Evolutionary conservation across 1,284 basidiomycete species (phyloP), one percentile per base, ranked within the genome.

Genomic region (Ceratobasidium theobromae): DNA sequence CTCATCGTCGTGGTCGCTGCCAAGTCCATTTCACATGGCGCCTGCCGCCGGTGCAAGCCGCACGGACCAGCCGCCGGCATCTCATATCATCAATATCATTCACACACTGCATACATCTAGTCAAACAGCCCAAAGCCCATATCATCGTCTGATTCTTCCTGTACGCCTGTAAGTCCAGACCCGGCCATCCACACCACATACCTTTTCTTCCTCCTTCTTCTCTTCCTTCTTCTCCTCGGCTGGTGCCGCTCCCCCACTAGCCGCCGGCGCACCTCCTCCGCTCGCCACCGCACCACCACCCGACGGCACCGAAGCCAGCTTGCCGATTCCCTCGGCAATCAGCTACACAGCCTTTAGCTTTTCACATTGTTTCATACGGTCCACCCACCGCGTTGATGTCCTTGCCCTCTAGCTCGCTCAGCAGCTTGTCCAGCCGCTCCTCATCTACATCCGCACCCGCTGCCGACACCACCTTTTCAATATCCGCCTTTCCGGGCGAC

Each of bases 81-180:
- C n/a, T n/a, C n/a, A n/a, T n/a, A n/a, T n/a, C n/a, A n/a, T n/a
- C n/a, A n/a, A n/a, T n/a, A n/a, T n/a, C n/a, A n/a, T n/a, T n/a
- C n/a, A n/a, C n/a, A n/a, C n/a, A n/a, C n/a, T n/a, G 16, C 16
- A 38, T 51, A 12, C 72, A 30, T 27, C 85, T 88, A 95, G 82
- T 95, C 93, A 84, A 95, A 95, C 70, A 95, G 85, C 82, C 93
- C 93, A 80, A 95, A 95, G 82, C 93, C 69, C 89, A 92, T 91
- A 77, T 92, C 90, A 69, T 92, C 90, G 80, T 92, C 89, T 67
- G 89, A 91, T 76, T 92, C 90, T 78, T 91, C 89, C 87, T 91
- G 76, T 68, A 73, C 57, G 48, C n/a, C n/a, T n/a, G 48, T 18
- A 41, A 8, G 27, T 43, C 74, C 35, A 25, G 77, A 73, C 73